Evolutionary conservation across 2,329 filamentous ascomycete genomes (phyloP), one percentile per base, ranked within the genome.

Genomic region (Trichoderma sp.): DNA sequence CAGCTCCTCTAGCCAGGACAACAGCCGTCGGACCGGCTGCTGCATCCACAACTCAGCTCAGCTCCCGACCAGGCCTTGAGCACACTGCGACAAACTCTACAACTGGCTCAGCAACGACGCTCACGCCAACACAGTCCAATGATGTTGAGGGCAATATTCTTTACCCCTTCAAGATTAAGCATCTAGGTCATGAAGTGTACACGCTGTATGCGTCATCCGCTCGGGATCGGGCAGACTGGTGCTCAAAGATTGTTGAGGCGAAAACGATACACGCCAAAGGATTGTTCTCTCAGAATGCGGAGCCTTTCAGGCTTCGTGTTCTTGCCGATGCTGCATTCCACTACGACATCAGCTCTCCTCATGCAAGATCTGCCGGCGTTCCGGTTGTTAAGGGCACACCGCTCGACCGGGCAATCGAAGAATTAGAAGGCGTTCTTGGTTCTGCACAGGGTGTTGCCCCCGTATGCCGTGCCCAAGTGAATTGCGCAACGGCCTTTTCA

Each of bases 91-190:
- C 93, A 0, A 87, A 84, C 73, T 89, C 88, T 4, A 95, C 93
- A 4, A 84, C 89, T 8, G 84, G 83, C 34, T 90, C 90, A 3
- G 79, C 83, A 69, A 77, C 75, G 39, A 78, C 78, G 14, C 79
- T 89, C 32, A 79, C 80, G 5, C 81, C 83, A 8, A 74, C 79
- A 21, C 83, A 79, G 39, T 83, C 86, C 32, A 92, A 89, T 74
- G 92, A 96, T 53, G 89, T 87, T 61, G 93, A 97, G 75, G 91
- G 93, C 78, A 93, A 91, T 80, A 92, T 96, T 60, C 83, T 99
- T 76, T 99, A 95, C 79, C 96, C 97, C 0, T 99, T 99, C 89
- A 91, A 91, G 75, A 90, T 99, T 79, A 98, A 98, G 83, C 96
- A 99, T 83, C 88, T 99, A 24, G 96, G 97, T 14, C 93, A 97